Evolutionary conservation across 2,329 filamentous ascomycete genomes (phyloP), one percentile per base, ranked within the genome.

Genomic region (Aspergillus sp.): DNA sequence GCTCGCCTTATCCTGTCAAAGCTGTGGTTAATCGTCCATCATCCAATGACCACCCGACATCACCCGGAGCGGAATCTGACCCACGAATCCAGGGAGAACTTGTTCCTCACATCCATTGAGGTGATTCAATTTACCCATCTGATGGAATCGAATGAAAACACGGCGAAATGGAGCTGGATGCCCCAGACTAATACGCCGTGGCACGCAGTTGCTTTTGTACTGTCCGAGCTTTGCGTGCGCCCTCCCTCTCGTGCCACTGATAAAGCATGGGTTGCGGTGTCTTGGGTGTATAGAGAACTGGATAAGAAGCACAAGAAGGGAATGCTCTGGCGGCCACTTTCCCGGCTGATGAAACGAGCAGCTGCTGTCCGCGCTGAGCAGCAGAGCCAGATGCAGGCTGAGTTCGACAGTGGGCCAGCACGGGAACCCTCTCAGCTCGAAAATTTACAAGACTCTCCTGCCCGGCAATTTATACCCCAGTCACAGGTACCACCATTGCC

Each of bases 1-100:
- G 71, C 75, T 3, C 74, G 81, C 7, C 66, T 89, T 19, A 76
- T 88, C 40, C 74, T 86, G 60, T 78, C 78, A 32, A 89, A 86
- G 58, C 76, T 86, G 66, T 84, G 79, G 63, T 68, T 91, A 22
- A 71, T 86, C 38, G 71, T 85, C 2, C 82, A 89, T 48, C 78
- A 89, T 45, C 82, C 82, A 0, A 70, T 80, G 47, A 75, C 82
- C 19, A n/a, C n/a, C n/a, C 72, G 77, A 32, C 68, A 70, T 20
- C 71, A 55, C 24, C 42, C 75, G 15, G 68, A 67, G n/a, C 57
- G 66, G 6, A 68, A 66, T 15, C 63, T 82, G 5, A 71, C 75
- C 0, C 68, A 73, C 30, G 77, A 78, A 29, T 74, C 75, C 6
- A 74, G 76, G 35, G 74, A 85, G 40, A 77, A 77, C 36, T 66